Conservation (phyloP, 2,329 filamentous ascomycete genomes). For the Calycina herbarum region DNA sequence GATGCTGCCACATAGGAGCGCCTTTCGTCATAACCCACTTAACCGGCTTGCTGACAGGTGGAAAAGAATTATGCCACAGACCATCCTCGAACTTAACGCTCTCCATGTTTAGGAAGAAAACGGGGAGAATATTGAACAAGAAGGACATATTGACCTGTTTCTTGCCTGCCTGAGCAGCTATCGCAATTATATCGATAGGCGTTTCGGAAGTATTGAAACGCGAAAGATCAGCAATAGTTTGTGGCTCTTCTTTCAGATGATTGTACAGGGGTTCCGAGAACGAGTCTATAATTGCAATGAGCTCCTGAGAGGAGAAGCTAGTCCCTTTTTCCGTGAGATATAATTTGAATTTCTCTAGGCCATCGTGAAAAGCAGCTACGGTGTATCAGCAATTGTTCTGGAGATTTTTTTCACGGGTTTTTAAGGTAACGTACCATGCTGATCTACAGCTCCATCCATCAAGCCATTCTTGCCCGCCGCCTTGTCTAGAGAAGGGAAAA, state of each 20-base stretch:
- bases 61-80: slow-evolving; percentile 21
- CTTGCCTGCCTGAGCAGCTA: slow-evolving; percentile 22
- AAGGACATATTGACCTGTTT: slow-evolving; percentile 20
- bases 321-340: slow-evolving; percentile 17
- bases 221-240: slow-evolving; percentile 19
- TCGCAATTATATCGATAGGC: slow-evolving; percentile 18
- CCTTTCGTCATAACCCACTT: slow-evolving; percentile 20
- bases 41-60: slow-evolving; percentile 13
- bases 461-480: slow-evolving; percentile 20
- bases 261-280: slow-evolving; percentile 21
- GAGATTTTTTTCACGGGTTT: background rate
- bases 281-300: slow-evolving; percentile 27
- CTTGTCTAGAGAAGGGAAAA: slow-evolving; percentile 24
- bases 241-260: slow-evolving; percentile 24
- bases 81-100: slow-evolving; percentile 23
- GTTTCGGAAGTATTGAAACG: slow-evolving; percentile 19
- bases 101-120: slow-evolving; percentile 28
- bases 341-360: slow-evolving; percentile 19
- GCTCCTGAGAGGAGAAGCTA: slow-evolving; percentile 11
- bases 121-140: slow-evolving; percentile 19
- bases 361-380: slow-evolving; percentile 23
- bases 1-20: slow-evolving; percentile 16
- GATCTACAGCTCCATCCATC: slow-evolving; percentile 25
- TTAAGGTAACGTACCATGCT: slow-evolving; percentile 21
- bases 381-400: slow-evolving; percentile 4